Base-by-base conservation (phyloP, 495 filamentous ascomycete genomes). In the Cercophora scortea region DNA sequence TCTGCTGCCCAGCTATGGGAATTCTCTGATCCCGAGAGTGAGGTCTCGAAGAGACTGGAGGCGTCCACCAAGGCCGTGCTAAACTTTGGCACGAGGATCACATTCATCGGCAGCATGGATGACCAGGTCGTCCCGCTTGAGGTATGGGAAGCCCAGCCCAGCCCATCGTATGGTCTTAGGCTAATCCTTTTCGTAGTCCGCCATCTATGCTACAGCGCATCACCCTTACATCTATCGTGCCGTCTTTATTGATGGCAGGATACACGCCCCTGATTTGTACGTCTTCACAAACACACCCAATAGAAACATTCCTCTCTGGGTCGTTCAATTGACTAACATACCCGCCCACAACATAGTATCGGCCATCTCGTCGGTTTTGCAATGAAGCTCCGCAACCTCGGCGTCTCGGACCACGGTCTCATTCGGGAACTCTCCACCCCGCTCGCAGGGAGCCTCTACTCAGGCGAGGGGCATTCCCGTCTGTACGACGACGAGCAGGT, bases 71-170 rank as follows among this genome's bases (percentile, higher is more conserved):
- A 85, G 58, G 76, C 78, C 8, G 82, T 82, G 32, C 73, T 98
- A 15, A 74, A 75, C 40, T 87, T 88, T 65, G 89, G 91, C 16
- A 87, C 88, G 12, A 84, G 89, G 39, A 80, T 96, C 47, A 83
- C 88, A 3, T 91, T 87, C 66, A 73, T 93, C 56, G 92, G 92
- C 35, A 95, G 90, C 63, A 93, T 97, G 49, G 93, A 98, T 64
- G 93, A 98, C 68, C 93, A 98, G 68, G 75, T 98, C 11, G 91
- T 98, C 32, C 92, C 90, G 12, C 66, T 96, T 48, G 90, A 96
- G 77, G 84, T 87, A 64, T 62, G 70, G 61, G 6, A 3, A 17
- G 17, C 3, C 8, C 25, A 32, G 19, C 33, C 9, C 9, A 50
- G 8, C 42, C 40, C 32, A 33, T 32, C 39, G 10, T 49, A 38